Evolutionary conservation across 2,329 filamentous ascomycete genomes (phyloP).

Genomic region (Claviceps cyperi): DNA sequence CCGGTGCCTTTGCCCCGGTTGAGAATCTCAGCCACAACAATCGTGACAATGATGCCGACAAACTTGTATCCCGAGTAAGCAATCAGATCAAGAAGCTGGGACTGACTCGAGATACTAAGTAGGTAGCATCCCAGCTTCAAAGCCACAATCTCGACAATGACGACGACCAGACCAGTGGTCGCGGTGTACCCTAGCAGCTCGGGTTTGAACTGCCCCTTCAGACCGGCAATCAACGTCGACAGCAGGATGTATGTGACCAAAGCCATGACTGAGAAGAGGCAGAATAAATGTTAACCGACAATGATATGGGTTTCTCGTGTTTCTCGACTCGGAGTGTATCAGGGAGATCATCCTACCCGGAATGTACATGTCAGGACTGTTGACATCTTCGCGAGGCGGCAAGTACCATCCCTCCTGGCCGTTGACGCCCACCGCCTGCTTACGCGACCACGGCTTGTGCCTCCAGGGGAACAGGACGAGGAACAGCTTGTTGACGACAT

Average conservation of each 20-base stretch:
- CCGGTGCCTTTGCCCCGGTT: slow-evolving; percentile 71
- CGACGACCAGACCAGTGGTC: slow-evolving; percentile 67
- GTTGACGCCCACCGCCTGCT: slow-evolving; percentile 59
- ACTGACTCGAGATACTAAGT: slow-evolving; percentile 83
- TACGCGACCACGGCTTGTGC: slow-evolving; percentile 92
- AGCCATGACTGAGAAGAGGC: slow-evolving; percentile 55
- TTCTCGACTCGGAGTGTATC: neutral
- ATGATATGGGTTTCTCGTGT: too few relatives aligned
- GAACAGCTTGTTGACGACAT: slow-evolving; percentile 84
- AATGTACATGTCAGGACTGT: slow-evolving; percentile 99
- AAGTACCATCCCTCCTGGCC: slow-evolving; percentile 67
- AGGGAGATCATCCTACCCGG: slow-evolving; percentile 33
- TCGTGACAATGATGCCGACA: slow-evolving; percentile 84
- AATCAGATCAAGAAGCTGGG: slow-evolving; percentile 81
- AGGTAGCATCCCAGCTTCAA: slow-evolving; percentile 90
- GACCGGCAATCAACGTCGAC: slow-evolving; percentile 75
- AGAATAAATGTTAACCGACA: too few relatives aligned
- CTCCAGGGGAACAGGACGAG: slow-evolving; percentile 95
- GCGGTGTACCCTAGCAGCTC: slow-evolving; percentile 85
- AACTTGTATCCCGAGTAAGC: slow-evolving; percentile 99
- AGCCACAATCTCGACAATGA: slow-evolving; percentile 76
- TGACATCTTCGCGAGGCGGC: slow-evolving; percentile 86
- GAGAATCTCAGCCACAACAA: slow-evolving; percentile 62
- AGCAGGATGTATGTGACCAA: slow-evolving; percentile 94
- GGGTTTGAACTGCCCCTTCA: slow-evolving; percentile 84